phyloP scores from a whole-genome alignment of 2,329 filamentous ascomycete species.

The Clarireedia paspali region DNA sequence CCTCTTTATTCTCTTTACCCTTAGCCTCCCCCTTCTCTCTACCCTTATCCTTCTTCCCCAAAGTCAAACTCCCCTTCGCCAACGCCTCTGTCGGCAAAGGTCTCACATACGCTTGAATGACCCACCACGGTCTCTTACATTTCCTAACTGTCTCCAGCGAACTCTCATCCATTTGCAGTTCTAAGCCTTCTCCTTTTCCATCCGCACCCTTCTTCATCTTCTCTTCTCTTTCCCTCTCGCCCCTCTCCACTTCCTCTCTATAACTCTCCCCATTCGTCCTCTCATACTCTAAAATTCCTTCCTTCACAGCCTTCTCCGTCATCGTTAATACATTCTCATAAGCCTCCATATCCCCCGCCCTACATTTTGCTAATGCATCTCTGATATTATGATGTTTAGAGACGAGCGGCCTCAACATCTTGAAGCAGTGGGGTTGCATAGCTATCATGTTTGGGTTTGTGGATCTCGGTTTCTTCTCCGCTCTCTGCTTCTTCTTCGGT shows the following conservation, averaged over 20 bases:
- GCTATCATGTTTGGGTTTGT: conserved; percentile 59
- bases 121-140: conserved; percentile 81
- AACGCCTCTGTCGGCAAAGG: conserved; percentile 83
- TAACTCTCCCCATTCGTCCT: conserved; percentile 42
- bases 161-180: conserved; percentile 39
- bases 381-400: conserved; percentile 73
- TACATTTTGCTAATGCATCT: conserved; percentile 67
- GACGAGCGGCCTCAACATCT: conserved; percentile 78
- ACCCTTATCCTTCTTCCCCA: conserved; percentile 62
- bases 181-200: conserved; percentile 19
- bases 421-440: conserved; percentile 90
- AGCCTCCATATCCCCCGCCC: conserved; percentile 62
- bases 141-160: conserved; percentile 60
- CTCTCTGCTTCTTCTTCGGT: conserved; percentile 35
- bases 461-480: conserved; percentile 31
- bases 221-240: conserved; percentile 19
- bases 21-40: conserved; percentile 57
- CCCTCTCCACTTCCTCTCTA: conserved; percentile 31
- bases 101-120: conserved; percentile 79
- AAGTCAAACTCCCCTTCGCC: conserved; percentile 67
- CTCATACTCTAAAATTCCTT: conserved; percentile 63
- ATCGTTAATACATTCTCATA: conserved; percentile 71
- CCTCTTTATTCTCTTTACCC: conserved; percentile 29
- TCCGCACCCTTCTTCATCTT: conserved; percentile 29
- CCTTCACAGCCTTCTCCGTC: conserved; percentile 67